Evolutionary conservation across 352 stramenopile species (phyloP).

Genomic region (Pythium utonaiense): DNA sequence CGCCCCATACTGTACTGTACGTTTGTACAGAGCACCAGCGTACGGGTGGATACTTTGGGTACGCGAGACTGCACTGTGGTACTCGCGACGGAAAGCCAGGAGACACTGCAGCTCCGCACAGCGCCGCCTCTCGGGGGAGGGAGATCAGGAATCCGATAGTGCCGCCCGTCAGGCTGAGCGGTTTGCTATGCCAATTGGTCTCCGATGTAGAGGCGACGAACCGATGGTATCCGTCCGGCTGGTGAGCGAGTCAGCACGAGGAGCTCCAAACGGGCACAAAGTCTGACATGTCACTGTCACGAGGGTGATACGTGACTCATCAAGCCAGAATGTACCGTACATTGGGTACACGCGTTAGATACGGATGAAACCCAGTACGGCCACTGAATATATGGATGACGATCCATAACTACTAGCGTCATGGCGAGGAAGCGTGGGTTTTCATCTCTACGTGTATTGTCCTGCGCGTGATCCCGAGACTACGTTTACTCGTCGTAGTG

Average conservation of each 20-base stretch:
- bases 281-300: not conserved
- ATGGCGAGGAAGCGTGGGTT: not conserved
- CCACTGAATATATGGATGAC: not conserved
- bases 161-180: not conserved
- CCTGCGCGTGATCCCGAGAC: not conserved
- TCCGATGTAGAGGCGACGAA: not conserved
- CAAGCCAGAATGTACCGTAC: not conserved
- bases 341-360: not conserved
- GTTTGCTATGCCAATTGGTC: not conserved
- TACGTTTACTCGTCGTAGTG: conserved; percentile 68
- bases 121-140: too few relatives aligned
- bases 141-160: too few relatives aligned
- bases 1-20: too few relatives aligned
- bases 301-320: not conserved
- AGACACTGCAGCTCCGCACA: not conserved
- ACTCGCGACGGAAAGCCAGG: not conserved
- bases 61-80: not conserved
- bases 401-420: not conserved
- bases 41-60: not conserved
- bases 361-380: not conserved
- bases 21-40: too few relatives aligned
- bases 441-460: conserved; percentile 1
- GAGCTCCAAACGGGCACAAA: not conserved
- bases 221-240: not conserved
- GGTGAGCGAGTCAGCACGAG: not conserved